phyloP scores from a whole-genome alignment of 306 rosid genomes.

The Trifolium pratense region DNA sequence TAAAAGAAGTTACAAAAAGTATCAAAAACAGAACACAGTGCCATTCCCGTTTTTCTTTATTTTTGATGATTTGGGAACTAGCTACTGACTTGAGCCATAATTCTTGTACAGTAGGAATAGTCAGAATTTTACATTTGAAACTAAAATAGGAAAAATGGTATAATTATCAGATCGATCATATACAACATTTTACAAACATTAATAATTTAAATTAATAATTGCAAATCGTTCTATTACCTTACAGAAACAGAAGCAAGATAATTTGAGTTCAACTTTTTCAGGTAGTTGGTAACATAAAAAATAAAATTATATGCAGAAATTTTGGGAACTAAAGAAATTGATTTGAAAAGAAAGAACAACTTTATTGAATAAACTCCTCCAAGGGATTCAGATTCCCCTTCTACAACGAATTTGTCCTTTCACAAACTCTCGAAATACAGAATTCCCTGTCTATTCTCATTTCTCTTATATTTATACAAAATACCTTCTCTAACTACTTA shows the following conservation, averaged over 20 bases:
- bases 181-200: neutral
- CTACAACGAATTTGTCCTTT: neutral
- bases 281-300: neutral
- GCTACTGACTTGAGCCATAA: slow-evolving; percentile 13
- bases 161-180: slow-evolving; percentile 1
- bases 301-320: neutral
- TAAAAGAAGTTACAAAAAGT: neutral
- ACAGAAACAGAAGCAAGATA: neutral
- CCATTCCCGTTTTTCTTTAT: neutral
- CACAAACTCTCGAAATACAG: neutral
- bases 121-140: neutral
- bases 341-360: neutral
- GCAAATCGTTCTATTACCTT: neutral
- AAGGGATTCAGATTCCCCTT: neutral
- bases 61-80: slow-evolving; percentile 23
- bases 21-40: neutral
- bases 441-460: neutral
- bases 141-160: neutral
- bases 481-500: too few species aligned
- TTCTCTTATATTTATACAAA: neutral
- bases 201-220: neutral
- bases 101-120: slow-evolving; percentile 13
- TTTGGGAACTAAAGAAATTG: neutral
- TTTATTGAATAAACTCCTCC: neutral
- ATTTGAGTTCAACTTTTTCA: slow-evolving; percentile 22